Evolutionary conservation across 768 basidiomycete species (phyloP), one percentile per base, ranked within the genome.

Genomic region (Leccinum variicolor): DNA sequence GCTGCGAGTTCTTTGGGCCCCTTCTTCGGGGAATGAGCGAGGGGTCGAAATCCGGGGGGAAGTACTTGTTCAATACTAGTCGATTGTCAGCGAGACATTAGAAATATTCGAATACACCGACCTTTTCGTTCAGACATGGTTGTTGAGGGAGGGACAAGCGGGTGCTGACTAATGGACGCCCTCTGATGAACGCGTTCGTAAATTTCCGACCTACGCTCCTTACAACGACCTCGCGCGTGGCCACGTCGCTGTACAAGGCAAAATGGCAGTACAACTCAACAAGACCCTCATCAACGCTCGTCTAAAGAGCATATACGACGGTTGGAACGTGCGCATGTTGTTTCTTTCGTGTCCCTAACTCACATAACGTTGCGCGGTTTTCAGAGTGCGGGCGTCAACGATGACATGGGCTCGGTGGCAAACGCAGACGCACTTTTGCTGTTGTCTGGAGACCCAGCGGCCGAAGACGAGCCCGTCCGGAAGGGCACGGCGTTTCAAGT

Each of bases 1-100:
- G 94, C 69, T 99, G 97, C 14, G 90, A 90, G 74, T 96, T 95
- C 81, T 90, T 94, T 56, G 92, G 89, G 61, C 86, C 83, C 72
- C 89, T 93, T 67, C 94, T 79, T 62, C 96, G 83, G 25, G 92
- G 92, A 72, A 98, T 98, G 75, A 97, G 89, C 64, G 91, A 87
- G 57, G 96, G 96, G 77, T 98, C 96, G 74, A 98, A 98, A 75
- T 98, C 95, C 76, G 96, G 95, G 52, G 95, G 95, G 70, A 94
- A 94, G 77, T 93, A 94, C 75, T 93, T 94, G 82, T 96, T 95
- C 64, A 94, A 79, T 51, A 95, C 94, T 92, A 9, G 4, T 25
- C 61, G 54, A n/a, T 26, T 1, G 23, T 63, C 60, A 34, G 68
- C 47, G 6, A 46, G 23, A 21, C 2, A 39, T 26, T 26, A n/a